phyloP scores from a whole-genome alignment of 352 stramenopile genomes.

The Discostella stelligera region DNA sequence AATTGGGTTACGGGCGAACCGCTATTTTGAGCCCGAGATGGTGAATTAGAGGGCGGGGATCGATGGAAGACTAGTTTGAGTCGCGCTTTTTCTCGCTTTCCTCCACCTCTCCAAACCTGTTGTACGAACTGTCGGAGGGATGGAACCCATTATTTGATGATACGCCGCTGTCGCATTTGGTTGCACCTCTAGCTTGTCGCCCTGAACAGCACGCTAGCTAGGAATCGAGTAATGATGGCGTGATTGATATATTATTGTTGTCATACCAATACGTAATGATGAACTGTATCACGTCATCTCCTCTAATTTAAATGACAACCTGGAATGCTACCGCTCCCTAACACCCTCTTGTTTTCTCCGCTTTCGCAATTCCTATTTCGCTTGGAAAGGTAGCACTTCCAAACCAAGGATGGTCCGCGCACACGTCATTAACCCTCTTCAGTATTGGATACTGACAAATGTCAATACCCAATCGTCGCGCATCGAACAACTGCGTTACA shows the following conservation, averaged over 20 bases:
- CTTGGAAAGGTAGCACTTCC: slow-evolving; percentile 80
- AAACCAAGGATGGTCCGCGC: slow-evolving; percentile 85
- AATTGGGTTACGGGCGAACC: slow-evolving; percentile 78
- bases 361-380: neutral
- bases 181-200: too few relatives aligned
- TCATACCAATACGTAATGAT: slow-evolving; percentile 7
- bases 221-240: neutral
- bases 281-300: neutral
- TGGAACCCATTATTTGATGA: too few relatives aligned
- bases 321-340: neutral
- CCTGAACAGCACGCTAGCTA: neutral
- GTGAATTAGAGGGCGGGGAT: neutral
- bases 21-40: neutral
- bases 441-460: slow-evolving; percentile 86
- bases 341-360: neutral
- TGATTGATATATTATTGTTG: neutral
- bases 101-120: neutral
- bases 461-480: slow-evolving; percentile 87
- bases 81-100: neutral
- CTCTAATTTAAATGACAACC: neutral
- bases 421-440: slow-evolving; percentile 79
- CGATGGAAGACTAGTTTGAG: neutral
- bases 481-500: slow-evolving; percentile 91
- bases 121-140: too few relatives aligned
- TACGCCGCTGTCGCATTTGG: too few relatives aligned